Conservation (phyloP, 2,329 filamentous ascomycete species). For the Pseudopyricularia javanii region DNA sequence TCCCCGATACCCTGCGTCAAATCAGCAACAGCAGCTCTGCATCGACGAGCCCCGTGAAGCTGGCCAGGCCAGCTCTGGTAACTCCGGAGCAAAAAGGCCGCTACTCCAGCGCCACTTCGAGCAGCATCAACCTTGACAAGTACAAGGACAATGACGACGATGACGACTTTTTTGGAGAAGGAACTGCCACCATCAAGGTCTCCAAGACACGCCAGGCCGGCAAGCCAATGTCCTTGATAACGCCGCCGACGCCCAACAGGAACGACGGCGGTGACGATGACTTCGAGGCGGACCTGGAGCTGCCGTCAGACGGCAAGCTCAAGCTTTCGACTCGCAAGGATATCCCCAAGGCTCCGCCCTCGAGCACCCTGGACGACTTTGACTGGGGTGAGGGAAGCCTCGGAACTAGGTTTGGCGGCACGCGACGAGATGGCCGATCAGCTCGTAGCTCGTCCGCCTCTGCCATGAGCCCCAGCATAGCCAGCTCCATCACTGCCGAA, state of each 20-base stretch:
- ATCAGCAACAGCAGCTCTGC: constrained; percentile 37
- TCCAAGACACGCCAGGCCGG: constrained; percentile 42
- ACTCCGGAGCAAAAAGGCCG: constrained; percentile 17
- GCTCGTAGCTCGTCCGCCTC: constrained; percentile 79
- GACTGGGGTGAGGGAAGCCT: constrained; percentile 93
- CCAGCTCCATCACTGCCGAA: constrained; percentile 81
- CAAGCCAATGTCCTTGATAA: constrained; percentile 40
- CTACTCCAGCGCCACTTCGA: constrained; percentile 21
- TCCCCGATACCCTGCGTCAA: constrained; percentile 57
- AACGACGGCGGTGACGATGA: constrained; percentile 41
- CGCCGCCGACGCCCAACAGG: constrained; percentile 41
- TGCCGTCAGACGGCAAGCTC: constrained; percentile 55
- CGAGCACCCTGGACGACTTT: constrained; percentile 58
- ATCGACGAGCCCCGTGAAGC: constrained; percentile 38
- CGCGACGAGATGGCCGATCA: constrained; percentile 65
- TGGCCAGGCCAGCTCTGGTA: constrained; percentile 15
- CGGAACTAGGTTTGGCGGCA: constrained; percentile 81
- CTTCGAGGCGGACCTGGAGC: constrained; percentile 61
- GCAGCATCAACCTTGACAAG: constrained; percentile 43
- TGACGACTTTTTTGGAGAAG: constrained; percentile 52
- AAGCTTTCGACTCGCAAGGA: constrained; percentile 50
- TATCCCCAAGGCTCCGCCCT: constrained; percentile 48
- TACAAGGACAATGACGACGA: constrained; percentile 52
- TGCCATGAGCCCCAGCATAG: constrained; percentile 81
- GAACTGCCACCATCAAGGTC: constrained; percentile 54